These are phyloP conservation scores for Raddia distichophylla DNA, from an alignment of 176 grass and related monocot genomes.

Conservation along the genomic window DNA sequence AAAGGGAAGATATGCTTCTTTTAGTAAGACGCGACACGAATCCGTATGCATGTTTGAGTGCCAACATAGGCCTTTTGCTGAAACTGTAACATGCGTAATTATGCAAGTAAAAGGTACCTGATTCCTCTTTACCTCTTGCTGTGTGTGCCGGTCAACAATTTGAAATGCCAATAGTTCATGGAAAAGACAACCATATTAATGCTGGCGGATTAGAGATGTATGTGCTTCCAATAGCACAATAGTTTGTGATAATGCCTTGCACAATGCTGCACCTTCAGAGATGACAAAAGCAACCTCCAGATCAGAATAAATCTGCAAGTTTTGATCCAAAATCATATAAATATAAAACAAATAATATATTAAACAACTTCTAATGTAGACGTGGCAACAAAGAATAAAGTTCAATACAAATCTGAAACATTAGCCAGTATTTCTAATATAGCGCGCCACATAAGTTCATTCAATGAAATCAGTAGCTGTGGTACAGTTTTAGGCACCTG, in stretches of 20 bases:
- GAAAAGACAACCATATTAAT: slow-evolving; percentile 98
- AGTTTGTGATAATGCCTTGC: slow-evolving; percentile 75
- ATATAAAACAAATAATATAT: slow-evolving; percentile 32
- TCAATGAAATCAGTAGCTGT: background rate
- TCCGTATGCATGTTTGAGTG: no score
- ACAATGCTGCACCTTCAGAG: slow-evolving; percentile 77
- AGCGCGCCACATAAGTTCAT: slow-evolving; percentile 3
- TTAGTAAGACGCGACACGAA: no score
- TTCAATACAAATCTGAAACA: background rate
- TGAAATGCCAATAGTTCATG: slow-evolving; percentile 96
- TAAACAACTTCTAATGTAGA: background rate
- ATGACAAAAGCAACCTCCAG: slow-evolving; percentile 93
- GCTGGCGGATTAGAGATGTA: slow-evolving; percentile 83
- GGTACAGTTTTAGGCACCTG: slow-evolving; percentile 52
- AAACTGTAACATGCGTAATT: no score
- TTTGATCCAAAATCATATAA: slow-evolving; percentile 29
- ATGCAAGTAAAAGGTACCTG: no score
- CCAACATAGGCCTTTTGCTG: no score
- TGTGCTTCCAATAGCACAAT: slow-evolving; percentile 93
- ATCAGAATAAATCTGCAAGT: slow-evolving; percentile 90
- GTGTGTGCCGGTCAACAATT: slow-evolving; percentile 77
- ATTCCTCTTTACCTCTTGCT: slow-evolving; percentile 58
- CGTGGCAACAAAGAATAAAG: background rate
- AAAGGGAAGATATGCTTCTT: no score
- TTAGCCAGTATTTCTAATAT: background rate